Percentiles rank a stretch among this genome's conserved stretches.
Evolutionary conservation across 371 early-diverging fungal genomes (phyloP).

Genomic region (Mortierella sp.): DNA sequence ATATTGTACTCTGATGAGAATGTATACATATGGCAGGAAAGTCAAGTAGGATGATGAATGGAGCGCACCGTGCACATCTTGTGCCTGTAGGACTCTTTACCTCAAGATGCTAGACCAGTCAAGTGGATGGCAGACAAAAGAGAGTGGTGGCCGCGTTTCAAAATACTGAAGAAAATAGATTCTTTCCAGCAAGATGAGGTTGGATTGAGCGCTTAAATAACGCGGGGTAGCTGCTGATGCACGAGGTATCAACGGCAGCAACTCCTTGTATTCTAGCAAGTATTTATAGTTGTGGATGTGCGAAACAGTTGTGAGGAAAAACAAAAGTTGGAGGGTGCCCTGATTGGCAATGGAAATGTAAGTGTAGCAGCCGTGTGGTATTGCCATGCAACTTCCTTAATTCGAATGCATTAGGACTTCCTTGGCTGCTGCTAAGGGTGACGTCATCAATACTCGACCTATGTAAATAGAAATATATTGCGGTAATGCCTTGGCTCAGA

Average conservation of each 20-base stretch:
- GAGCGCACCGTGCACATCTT: background rate
- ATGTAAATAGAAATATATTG: too few relatives aligned
- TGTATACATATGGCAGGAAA: constrained; percentile 3
- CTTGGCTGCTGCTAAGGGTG: too few relatives aligned
- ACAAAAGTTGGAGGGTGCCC: background rate
- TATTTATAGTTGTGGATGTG: background rate
- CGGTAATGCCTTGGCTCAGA: too few relatives aligned
- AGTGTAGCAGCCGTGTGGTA: background rate
- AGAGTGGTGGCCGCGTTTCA: background rate
- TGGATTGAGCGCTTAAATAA: background rate
- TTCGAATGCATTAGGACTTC: too few relatives aligned
- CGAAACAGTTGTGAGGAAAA: background rate
- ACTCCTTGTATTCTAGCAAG: background rate
- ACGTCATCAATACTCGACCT: too few relatives aligned
- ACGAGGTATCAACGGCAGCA: background rate
- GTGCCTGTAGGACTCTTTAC: background rate
- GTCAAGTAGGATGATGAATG: background rate
- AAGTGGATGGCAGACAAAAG: background rate
- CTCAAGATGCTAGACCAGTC: constrained; percentile 7
- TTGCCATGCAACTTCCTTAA: too few relatives aligned
- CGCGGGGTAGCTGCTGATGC: background rate
- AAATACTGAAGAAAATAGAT: background rate
- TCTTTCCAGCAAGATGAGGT: background rate
- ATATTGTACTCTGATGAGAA: background rate
- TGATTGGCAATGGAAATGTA: constrained; percentile 2